Base-by-base conservation (phyloP, 2,329 filamentous ascomycete species). In the Alternaria gaisen region DNA sequence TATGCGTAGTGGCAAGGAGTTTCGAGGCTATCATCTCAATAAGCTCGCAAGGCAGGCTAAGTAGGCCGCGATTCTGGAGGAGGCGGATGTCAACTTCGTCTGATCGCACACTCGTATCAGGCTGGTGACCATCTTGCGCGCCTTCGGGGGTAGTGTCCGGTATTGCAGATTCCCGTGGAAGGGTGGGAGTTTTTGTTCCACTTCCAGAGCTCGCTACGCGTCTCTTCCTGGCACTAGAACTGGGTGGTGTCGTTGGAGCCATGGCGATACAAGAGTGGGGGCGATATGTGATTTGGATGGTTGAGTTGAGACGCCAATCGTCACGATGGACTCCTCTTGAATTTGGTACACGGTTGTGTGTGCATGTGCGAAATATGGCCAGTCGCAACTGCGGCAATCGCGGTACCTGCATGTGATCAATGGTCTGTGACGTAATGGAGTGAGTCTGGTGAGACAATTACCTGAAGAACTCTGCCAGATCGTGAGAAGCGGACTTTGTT, bases 21-120 rank as follows among this genome's bases (percentile, higher is more conserved):
- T 60, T 34, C 12, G 42, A 54, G 14, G 60, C 62, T 46, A 67
- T 51, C 14, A 54, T 38, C 14, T 62, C 52, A 18, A 67, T 41
- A 26, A 69, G n/a, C 36, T 67, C 64, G 22, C 43, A 40, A 24
- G 66, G 66, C 14, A 67, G 52, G 10, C 42, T 14, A 6, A 61
- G 36, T 16, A 67, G 38, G 22, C 48, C 32, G 30, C 12, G 18
- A 46, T 46, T 34, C 18, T 53, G 26, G 3, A 18, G 11, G 20
- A 55, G 50, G 16, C 16, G 41, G 16, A 32, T 36, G 5, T 28
- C 28, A 36, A 24, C 40, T 32, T 41, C 10, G 32, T 32, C 30
- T 30, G 18, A 40, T 18, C n/a, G 40, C 20, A 48, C 28, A 5
- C 28, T 28, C 18, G 26, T 7, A 26, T 26, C 16, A 42, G 53